Evolutionary conservation across 192 early-diverging fungal species (phyloP), one percentile per base, ranked within the genome.

Genomic region (Entomortierella lignicola): DNA sequence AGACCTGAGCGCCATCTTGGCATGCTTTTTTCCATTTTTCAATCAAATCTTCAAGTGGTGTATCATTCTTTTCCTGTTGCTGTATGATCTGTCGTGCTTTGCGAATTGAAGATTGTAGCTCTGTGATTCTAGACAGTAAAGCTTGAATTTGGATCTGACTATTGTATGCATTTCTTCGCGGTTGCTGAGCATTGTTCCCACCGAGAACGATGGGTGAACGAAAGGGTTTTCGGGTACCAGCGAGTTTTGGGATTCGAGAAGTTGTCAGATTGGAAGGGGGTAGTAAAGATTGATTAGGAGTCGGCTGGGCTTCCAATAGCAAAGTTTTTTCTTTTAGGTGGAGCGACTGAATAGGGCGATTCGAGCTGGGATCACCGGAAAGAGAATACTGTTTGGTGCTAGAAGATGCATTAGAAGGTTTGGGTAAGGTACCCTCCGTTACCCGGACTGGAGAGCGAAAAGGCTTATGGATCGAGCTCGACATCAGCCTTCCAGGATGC

Each of bases 1-100:
- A 21, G 29, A 63, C 58, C 30, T 55, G 61, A 0, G 75, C 75
- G 8, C 62, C 75, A 11, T 63, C 63, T 11, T 70, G 66, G 27
- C 75, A 65, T 6, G 52, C 75, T 18, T 27, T 63, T 10, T 48
- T 55, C 75, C 75, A 79, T 51, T 70, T 79, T 8, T 56, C 68
- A 25, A 60, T 70, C 41, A 79, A 51, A 0, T 70, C 75, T 15
- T 55, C 42, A n/a, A 79, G 41, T 0, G 75, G 68, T 13, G 34
- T 31, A 29, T 70, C 68, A 18, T 52, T 52, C 29, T 26, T 43
- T 30, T 79, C 51, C 30, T 79, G 75, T 18, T 64, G 56, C 4
- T 54, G 55, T 13, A 79, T 6, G 27, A 79, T 57, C 29, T 65
- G 66, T 43, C 50, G 31, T 0, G 55, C 62, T n/a, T 70, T 79